phyloP scores from a whole-genome alignment of 345 rosid genomes.

The Sisymbrium altissimum region DNA sequence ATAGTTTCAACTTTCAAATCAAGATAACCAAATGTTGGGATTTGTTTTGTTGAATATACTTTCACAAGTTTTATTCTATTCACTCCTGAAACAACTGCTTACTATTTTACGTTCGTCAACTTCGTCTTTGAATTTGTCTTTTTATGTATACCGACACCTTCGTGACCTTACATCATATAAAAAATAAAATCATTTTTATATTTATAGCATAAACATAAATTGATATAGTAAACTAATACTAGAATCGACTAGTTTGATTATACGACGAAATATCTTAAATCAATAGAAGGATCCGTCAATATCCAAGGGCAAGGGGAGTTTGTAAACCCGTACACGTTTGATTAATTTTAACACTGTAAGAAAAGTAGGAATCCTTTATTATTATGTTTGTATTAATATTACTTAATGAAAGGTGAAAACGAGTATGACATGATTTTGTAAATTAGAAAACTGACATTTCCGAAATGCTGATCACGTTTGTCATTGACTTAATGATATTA shows the following conservation, averaged over 20 bases:
- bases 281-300: background rate
- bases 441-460: background rate
- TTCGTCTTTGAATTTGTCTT: background rate
- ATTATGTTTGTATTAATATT: background rate
- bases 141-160: background rate
- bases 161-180: background rate
- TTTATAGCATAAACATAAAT: background rate
- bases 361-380: slow-evolving; percentile 1
- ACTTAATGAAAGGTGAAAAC: slow-evolving; percentile 3
- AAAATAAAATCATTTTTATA: background rate
- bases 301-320: background rate
- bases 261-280: background rate
- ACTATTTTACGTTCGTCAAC: background rate
- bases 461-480: slow-evolving; percentile 27
- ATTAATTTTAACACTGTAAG: slow-evolving; percentile 18
- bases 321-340: slow-evolving; percentile 34
- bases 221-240: background rate
- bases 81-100: background rate
- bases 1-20: too few relatives aligned
- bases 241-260: background rate
- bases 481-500: slow-evolving; percentile 27
- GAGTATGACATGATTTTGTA: slow-evolving; percentile 5
- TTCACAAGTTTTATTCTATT: too few relatives aligned
- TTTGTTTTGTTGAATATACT: too few relatives aligned
- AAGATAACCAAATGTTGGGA: background rate